Conservation (phyloP, 495 filamentous ascomycete genomes). For the Penicillium argentinense region DNA sequence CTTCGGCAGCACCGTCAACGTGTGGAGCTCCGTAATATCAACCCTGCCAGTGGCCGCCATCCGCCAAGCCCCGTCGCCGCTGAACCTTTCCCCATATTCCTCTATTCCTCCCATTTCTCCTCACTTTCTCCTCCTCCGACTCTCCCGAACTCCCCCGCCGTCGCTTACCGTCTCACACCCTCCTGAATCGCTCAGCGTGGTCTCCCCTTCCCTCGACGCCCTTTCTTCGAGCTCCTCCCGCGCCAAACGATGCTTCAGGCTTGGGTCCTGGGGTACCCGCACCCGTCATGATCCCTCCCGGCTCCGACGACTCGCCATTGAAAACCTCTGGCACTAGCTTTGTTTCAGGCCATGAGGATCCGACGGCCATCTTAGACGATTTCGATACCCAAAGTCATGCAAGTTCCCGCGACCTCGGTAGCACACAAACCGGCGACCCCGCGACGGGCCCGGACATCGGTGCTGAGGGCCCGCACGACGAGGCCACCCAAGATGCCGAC, state of each 20-base stretch:
- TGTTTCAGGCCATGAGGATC: constrained; percentile 31
- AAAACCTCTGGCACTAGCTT: constrained; percentile 30
- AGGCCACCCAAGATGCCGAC: constrained; percentile 20
- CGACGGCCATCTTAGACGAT: constrained; percentile 32
- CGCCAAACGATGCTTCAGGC: constrained; percentile 41
- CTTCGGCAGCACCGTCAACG: too few species aligned
- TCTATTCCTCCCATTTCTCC: constrained; percentile 21
- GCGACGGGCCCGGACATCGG: constrained; percentile 21
- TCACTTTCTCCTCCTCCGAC: constrained; percentile 20
- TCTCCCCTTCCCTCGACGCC: constrained; percentile 17
- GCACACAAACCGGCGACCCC: constrained; percentile 29
- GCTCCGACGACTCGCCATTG: constrained; percentile 39
- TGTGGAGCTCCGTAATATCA: constrained; percentile 14
- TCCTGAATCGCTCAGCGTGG: neutral
- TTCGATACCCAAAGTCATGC: constrained; percentile 46
- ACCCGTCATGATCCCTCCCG: constrained; percentile 46
- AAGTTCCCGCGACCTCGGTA: constrained; percentile 44
- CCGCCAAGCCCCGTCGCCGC: constrained; percentile 38
- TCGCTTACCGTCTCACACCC: neutral
- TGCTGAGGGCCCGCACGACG: constrained; percentile 24
- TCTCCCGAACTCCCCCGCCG: neutral
- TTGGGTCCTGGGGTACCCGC: constrained; percentile 41
- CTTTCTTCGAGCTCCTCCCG: constrained; percentile 8
- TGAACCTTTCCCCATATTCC: constrained; percentile 41
- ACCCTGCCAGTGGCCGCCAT: constrained; percentile 18